A percentile compares a stretch with the other conserved stretches of the same genome.
phyloP scores from a whole-genome alignment of 306 rosid genomes.

The Lathyrus sativus region DNA sequence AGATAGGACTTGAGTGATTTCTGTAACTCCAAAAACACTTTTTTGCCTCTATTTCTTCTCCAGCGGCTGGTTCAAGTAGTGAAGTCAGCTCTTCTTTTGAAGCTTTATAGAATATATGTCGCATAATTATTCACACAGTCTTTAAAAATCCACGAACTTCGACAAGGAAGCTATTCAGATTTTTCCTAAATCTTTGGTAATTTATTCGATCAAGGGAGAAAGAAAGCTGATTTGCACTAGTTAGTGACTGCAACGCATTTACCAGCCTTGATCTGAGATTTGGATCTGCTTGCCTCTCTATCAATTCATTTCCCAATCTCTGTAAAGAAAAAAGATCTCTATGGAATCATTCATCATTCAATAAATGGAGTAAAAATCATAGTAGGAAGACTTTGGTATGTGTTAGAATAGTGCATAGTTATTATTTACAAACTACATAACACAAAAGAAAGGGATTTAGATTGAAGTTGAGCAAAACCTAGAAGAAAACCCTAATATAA shows the following conservation, averaged over 20 bases:
- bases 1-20: slow-evolving; percentile 30
- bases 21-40: slow-evolving; percentile 11
- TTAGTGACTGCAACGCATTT: slow-evolving; percentile 73
- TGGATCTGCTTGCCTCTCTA: slow-evolving; percentile 70
- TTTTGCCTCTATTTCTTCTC: slow-evolving; percentile 32
- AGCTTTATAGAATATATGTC: slow-evolving; percentile 32
- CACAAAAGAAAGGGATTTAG: background rate
- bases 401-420: background rate
- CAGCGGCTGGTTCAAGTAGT: slow-evolving; percentile 35
- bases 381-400: slow-evolving; percentile 11
- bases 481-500: background rate
- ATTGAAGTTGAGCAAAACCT: slow-evolving; percentile 1
- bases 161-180: slow-evolving; percentile 65
- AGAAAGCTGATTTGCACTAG: slow-evolving; percentile 80
- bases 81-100: slow-evolving; percentile 28
- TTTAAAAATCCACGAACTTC: slow-evolving; percentile 89
- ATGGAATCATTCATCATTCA: slow-evolving; percentile 34
- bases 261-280: slow-evolving; percentile 66
- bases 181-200: slow-evolving; percentile 85
- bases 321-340: slow-evolving; percentile 39
- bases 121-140: slow-evolving; percentile 55
- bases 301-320: slow-evolving; percentile 78
- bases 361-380: slow-evolving; percentile 2
- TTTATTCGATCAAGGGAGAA: slow-evolving; percentile 80
- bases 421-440: background rate